Evolutionary conservation across 768 basidiomycete genomes (phyloP), one percentile per base, ranked within the genome.

Genomic region (Antrodiella citrinella): DNA sequence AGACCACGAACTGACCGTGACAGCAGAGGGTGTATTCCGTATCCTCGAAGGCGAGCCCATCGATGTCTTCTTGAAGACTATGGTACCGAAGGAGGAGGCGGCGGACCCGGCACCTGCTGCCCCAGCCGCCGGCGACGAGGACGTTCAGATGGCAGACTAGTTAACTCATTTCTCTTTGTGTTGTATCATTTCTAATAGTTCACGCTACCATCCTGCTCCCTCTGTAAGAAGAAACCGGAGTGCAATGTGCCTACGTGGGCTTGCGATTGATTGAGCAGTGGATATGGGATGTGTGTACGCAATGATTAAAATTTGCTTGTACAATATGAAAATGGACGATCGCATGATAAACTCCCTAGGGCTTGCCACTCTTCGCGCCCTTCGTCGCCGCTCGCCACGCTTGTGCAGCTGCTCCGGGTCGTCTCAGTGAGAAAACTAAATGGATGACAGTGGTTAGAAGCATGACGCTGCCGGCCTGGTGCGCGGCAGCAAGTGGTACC

Each of bases 401-500:
- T 42, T 70, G 71, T 11, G 90, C 88, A 18, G 82, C 82, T 11
- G 63, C 55, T 18, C 83, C 74, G 0, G 93, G 94, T 49, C 76
- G 71, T 26, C 91, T 74, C 49, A 97, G 66, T 0, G 82, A 74
- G 15, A 88, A 74, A 4, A 87, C 69, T 2, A 94, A 63, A 46
- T 91, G 91, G 1, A 92, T 65, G 75, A 92, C 80, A 3, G 86
- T 78, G 19, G 86, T 93, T 44, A 99, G 70, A 4, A 99, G 71
- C 35, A 85, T 75, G 4, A 98, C 86, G 59, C 92, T 95, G 4
- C 95, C 96, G 0, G 91, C 95, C 65, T 99, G 96, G 64, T 99
- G 96, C 25, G 84, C 77, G 11, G 95, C 91, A 5, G 96, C 96
- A 2, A 98, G 69, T 2, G 90, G 90, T 0, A 91, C 78, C 1